phyloP scores from a whole-genome alignment of 2,329 filamentous ascomycete species.

The Aureobasidium sp. region DNA sequence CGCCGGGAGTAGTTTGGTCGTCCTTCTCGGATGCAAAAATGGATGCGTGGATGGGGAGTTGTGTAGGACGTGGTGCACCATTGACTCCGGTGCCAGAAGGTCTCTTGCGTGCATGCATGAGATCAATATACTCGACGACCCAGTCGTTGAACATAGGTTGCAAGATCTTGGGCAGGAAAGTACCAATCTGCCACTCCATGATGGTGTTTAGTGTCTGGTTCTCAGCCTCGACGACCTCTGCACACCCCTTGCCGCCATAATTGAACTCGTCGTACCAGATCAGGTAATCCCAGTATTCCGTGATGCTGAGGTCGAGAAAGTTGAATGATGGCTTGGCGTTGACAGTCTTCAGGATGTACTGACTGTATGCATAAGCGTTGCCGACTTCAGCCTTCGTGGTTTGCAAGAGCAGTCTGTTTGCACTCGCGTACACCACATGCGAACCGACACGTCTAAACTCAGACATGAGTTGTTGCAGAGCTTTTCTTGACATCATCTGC shows the following conservation, averaged over 20 bases:
- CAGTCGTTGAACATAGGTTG: conserved; percentile 85
- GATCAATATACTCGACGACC: conserved; percentile 88
- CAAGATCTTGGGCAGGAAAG: conserved; percentile 73
- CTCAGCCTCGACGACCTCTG: conserved; percentile 67
- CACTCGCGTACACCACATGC: conserved; percentile 88
- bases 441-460: conserved; percentile 94
- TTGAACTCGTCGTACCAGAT: conserved; percentile 99
- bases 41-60: conserved; percentile 51
- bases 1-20: conserved; percentile 48
- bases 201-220: conserved; percentile 79
- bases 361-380: conserved; percentile 92
- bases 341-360: conserved; percentile 97
- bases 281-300: conserved; percentile 98
- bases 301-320: conserved; percentile 94
- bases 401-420: conserved; percentile 83
- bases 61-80: conserved; percentile 51
- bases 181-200: conserved; percentile 97
- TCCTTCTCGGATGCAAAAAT: conserved; percentile 52
- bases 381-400: conserved; percentile 95
- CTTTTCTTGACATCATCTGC: conserved; percentile 96
- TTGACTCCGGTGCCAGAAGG: conserved; percentile 41
- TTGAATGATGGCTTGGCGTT: conserved; percentile 92
- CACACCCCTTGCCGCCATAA: conserved; percentile 89
- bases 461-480: conserved; percentile 91
- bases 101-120: conserved; percentile 84